Conservation (phyloP, 1,139 yeast genomes). For the Suhomyces choctaworum region DNA sequence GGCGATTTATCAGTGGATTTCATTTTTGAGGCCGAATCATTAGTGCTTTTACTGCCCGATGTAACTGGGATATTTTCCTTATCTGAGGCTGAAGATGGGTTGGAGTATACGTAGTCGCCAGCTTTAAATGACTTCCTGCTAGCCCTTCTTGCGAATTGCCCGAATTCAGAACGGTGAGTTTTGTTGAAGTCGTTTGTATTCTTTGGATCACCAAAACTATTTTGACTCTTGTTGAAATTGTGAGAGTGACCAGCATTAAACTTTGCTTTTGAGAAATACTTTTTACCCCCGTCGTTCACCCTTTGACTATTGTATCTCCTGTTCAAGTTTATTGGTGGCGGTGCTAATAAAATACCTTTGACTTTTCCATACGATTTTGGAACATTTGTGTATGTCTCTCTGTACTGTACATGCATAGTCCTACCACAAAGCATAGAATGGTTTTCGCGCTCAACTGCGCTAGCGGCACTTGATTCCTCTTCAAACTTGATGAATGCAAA, state of each 20-base stretch:
- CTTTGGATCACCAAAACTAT: slow-evolving; percentile 1
- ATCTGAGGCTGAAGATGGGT: slow-evolving; percentile 1
- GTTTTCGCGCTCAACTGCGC: slow-evolving; percentile 79
- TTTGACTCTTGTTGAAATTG: slow-evolving; percentile 10
- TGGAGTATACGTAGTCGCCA: background rate
- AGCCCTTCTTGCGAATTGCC: background rate
- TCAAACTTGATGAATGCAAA: slow-evolving; percentile 74
- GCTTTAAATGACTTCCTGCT: background rate
- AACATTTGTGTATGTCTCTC: slow-evolving; percentile 50
- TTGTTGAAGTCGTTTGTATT: background rate
- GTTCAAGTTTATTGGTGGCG: slow-evolving; percentile 68
- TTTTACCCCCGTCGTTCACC: slow-evolving; percentile 1
- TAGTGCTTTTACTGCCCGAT: background rate
- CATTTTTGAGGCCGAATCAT: no score
- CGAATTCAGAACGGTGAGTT: background rate
- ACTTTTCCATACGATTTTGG: slow-evolving; percentile 12
- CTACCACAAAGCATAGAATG: slow-evolving; percentile 71
- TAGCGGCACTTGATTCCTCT: slow-evolving; percentile 72
- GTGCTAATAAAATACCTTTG: slow-evolving; percentile 56
- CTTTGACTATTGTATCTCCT: slow-evolving; percentile 15
- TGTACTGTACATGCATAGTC: slow-evolving; percentile 82
- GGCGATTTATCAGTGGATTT: background rate
- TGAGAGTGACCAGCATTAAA: slow-evolving; percentile 17
- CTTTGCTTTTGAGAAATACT: slow-evolving; percentile 5
- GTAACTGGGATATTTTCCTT: slow-evolving; percentile 2